Evolutionary conservation across 2,329 filamentous ascomycete genomes (phyloP).

Genomic region (Aspergillus hiratsukae): DNA sequence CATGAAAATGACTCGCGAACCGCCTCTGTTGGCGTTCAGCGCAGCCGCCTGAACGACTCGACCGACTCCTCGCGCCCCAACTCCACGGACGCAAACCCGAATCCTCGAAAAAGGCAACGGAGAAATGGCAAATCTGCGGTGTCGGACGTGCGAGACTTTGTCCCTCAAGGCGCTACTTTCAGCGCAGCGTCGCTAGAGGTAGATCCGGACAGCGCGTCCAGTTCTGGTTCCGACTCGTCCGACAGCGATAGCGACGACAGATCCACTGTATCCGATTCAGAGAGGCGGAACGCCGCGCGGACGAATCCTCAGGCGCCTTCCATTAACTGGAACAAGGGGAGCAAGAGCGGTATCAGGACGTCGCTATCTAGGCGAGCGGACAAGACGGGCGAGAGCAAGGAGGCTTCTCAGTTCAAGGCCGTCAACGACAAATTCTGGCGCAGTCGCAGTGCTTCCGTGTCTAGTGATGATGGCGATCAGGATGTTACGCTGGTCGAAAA

Average conservation of each 20-base stretch:
- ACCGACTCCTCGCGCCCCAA: conserved; percentile 21
- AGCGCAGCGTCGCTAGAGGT: conserved; percentile 29
- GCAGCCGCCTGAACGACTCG: conserved; percentile 21
- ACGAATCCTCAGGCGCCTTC: conserved; percentile 23
- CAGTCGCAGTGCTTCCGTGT: conserved; percentile 31
- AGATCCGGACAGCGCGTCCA: conserved; percentile 29
- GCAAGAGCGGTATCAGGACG: conserved; percentile 40
- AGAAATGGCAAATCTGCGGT: conserved; percentile 20
- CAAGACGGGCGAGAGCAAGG: conserved; percentile 12
- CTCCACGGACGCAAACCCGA: conserved; percentile 19
- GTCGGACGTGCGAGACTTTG: conserved; percentile 31
- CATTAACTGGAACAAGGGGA: conserved; percentile 44
- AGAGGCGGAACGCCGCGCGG: conserved; percentile 5
- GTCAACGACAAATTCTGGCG: conserved; percentile 38
- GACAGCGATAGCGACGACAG: conserved; percentile 7
- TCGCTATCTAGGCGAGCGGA: conserved; percentile 32
- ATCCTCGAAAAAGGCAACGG: conserved; percentile 25
- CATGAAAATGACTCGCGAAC: conserved; percentile 45
- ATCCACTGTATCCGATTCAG: conserved; percentile 13
- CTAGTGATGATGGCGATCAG: conserved; percentile 13
- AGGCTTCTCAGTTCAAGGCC: conserved; percentile 26
- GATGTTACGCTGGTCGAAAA: conserved; percentile 6
- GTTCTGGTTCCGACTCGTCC: conserved; percentile 24
- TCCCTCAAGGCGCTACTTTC: conserved; percentile 34
- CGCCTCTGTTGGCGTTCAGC: conserved; percentile 40